A percentile compares a stretch with the other conserved stretches of the same genome.
Conservation (phyloP, 2,329 filamentous ascomycete species). For the Pezicula radicicola region DNA sequence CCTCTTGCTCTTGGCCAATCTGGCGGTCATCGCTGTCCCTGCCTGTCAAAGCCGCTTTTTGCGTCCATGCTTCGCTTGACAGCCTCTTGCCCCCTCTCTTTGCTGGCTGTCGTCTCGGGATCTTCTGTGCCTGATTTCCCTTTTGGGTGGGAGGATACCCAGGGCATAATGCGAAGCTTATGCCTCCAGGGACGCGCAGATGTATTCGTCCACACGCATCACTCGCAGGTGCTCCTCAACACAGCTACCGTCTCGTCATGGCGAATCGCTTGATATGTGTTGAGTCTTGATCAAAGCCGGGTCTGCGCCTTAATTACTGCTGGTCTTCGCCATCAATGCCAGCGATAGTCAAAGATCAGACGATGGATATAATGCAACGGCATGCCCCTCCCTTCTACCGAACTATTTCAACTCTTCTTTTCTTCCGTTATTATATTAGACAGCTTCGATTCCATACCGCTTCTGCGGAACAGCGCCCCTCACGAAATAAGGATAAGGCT, state of each 20-base stretch:
- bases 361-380: conserved; percentile 30
- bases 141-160: conserved; percentile 12
- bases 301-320: conserved; percentile 25
- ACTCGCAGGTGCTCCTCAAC: conserved; percentile 17
- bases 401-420: conserved; percentile 9
- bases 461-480: conserved; percentile 22
- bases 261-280: conserved; percentile 45
- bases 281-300: conserved; percentile 39
- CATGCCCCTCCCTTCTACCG: conserved; percentile 15
- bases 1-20: neutral
- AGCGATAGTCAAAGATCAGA: conserved; percentile 29
- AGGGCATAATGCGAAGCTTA: conserved; percentile 22
- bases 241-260: conserved; percentile 46
- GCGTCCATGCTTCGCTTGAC: conserved; percentile 7
- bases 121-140: conserved; percentile 17
- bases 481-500: conserved; percentile 23
- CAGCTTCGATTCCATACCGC: conserved; percentile 14
- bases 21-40: conserved; percentile 5
- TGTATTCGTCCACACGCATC: conserved; percentile 20
- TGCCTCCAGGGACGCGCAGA: conserved; percentile 9
- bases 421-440: conserved; percentile 11
- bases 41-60: conserved; percentile 10
- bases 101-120: conserved; percentile 15
- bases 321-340: conserved; percentile 17
- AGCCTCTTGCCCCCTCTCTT: neutral